Conservation (phyloP, 192 early-diverging fungal genomes). For the Chytriomyces confervae region DNA sequence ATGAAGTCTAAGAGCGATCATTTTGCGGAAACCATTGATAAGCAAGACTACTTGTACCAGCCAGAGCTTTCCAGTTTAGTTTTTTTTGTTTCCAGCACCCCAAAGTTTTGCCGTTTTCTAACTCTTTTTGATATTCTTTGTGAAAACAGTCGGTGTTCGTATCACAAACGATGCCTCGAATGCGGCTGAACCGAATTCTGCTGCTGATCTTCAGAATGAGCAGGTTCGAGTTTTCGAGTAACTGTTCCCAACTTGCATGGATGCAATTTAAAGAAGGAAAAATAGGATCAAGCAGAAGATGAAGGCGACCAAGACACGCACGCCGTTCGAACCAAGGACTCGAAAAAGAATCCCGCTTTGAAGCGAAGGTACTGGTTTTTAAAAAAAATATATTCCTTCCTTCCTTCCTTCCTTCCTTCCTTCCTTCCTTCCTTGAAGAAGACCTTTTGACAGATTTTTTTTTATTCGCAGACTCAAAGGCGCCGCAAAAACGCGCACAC, state of each 20-base stretch:
- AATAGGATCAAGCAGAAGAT: background rate
- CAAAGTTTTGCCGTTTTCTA: background rate
- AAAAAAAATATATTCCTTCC: too few relatives aligned
- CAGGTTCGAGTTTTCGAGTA: too few relatives aligned
- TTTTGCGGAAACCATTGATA: slow-evolving; percentile 54
- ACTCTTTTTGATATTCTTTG: background rate
- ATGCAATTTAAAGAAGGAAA: background rate
- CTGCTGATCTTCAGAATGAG: too few relatives aligned
- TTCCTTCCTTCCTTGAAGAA: too few relatives aligned
- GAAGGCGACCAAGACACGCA: slow-evolving; percentile 1
- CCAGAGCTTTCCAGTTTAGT: slow-evolving; percentile 34
- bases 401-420: too few relatives aligned
- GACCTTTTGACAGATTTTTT: too few relatives aligned
- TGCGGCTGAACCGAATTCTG: background rate
- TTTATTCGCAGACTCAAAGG: slow-evolving; percentile 10
- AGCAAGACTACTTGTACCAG: slow-evolving; percentile 61
- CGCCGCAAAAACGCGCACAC: background rate
- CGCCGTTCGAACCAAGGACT: background rate
- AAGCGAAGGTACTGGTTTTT: background rate
- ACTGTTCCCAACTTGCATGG: too few relatives aligned
- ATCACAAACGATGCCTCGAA: background rate
- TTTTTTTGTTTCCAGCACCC: slow-evolving; percentile 1
- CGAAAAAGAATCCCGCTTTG: background rate
- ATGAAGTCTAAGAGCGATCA: slow-evolving; percentile 48
- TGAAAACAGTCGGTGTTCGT: background rate